These are phyloP conservation scores for Nasturtium officinale DNA, from an alignment of 345 rosid species.

Conservation along the genomic window DNA sequence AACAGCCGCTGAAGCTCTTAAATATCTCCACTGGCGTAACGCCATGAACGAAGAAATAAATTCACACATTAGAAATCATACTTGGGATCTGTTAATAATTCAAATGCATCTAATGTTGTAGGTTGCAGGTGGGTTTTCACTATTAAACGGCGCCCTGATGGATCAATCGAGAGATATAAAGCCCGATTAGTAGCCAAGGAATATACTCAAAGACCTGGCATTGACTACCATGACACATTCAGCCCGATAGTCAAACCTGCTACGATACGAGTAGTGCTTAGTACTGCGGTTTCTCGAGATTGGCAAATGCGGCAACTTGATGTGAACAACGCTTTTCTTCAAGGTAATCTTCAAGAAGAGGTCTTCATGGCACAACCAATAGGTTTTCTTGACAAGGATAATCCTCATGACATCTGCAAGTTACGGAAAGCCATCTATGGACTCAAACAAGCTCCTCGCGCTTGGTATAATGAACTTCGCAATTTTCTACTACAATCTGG, in stretches of 20 bases:
- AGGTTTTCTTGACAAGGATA: neutral
- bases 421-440: neutral
- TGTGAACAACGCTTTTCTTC: neutral
- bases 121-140: neutral
- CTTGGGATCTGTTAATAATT: no score
- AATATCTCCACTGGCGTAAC: no score
- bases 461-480: neutral
- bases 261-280: neutral
- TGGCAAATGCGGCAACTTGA: neutral
- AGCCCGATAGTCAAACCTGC: neutral
- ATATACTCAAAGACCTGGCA: neutral
- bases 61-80: no score
- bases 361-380: neutral
- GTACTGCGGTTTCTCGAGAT: accelerated
- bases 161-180: neutral
- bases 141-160: accelerated
- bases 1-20: no score
- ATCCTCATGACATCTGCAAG: neutral
- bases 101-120: neutral
- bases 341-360: neutral
- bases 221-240: neutral
- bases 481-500: neutral
- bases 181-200: neutral
- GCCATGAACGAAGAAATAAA: no score
- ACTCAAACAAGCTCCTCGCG: neutral